Conservation (phyloP, 176 grass and related monocot species). For the Cenchrus americanus region DNA sequence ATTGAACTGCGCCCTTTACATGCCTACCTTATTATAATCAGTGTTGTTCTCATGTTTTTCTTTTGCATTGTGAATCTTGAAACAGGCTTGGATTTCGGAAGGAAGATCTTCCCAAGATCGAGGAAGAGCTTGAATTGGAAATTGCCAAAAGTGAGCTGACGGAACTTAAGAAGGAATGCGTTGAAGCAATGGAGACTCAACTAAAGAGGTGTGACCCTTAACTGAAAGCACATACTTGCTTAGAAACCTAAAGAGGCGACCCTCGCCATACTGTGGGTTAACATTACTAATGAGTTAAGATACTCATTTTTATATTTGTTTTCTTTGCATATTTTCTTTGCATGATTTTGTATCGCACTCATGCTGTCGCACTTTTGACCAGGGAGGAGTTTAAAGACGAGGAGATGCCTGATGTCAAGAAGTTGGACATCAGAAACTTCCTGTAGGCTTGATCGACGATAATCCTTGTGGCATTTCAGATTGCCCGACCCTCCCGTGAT, state of each 20-base stretch:
- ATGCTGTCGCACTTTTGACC: neutral
- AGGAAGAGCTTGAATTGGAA: slow-evolving; percentile 78
- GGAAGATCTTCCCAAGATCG: slow-evolving; percentile 91
- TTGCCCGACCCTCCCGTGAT: neutral
- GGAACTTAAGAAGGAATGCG: slow-evolving; percentile 73
- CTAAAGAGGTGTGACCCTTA: slow-evolving; percentile 67
- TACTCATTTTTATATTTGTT: neutral
- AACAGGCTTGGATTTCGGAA: slow-evolving; percentile 78
- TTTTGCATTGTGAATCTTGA: slow-evolving; percentile 41
- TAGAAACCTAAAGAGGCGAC: neutral
- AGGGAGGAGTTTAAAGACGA: slow-evolving; percentile 99
- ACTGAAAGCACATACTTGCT: neutral
- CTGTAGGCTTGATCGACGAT: slow-evolving; percentile 48
- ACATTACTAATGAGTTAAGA: neutral
- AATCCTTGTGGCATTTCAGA: slow-evolving; percentile 23
- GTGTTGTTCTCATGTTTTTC: slow-evolving; percentile 16
- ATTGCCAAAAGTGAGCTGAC: slow-evolving; percentile 71
- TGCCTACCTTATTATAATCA: neutral
- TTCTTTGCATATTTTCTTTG: neutral
- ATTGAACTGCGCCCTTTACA: neutral
- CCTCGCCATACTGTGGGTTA: neutral
- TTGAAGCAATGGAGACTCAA: slow-evolving; percentile 86
- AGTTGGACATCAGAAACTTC: slow-evolving; percentile 85
- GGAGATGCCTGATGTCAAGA: slow-evolving; percentile 75
- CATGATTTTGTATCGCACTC: neutral